Evolutionary conservation across 805 yeast species (phyloP), one percentile per base, ranked within the genome.

Genomic region (Cyberlindnera meyerae): DNA sequence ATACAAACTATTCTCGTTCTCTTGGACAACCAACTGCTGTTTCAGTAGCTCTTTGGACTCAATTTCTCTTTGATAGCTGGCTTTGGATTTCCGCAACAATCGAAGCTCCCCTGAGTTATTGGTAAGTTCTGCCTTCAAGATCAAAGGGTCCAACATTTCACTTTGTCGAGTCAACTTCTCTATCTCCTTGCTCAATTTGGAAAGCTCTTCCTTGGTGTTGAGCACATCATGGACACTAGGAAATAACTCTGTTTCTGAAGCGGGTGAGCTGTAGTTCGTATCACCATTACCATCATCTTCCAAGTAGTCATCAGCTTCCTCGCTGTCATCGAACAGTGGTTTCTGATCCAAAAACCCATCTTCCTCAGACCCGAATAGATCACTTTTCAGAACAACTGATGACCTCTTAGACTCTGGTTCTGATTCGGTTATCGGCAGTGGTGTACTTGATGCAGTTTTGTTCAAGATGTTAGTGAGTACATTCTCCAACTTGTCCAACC

Each of bases 11-110:
- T 81, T 83, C 27, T 83, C 90, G 49, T 75, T 81, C 45, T 86
- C 94, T 52, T 85, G 95, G 2, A 88, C 84, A 34, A 82, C 73
- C 48, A 77, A 80, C 54, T 85, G 96, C 45, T 86, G 95, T 42
- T 75, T 75, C 43, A 82, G 82, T 24, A 83, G 62, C 50, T 84
- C 89, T 47, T 82, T 83, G 3, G 77, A 56, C 33, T 75, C 75
- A n/a, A 87, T 69, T 51, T 89, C 97, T 42, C 82, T 66, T 24
- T 73, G 74, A 39, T 87, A 66, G 39, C 86, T 76, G 12, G 70
- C 47, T 32, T 75, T 73, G 0, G 96, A 87, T 49, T 80, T 82
- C 33, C 64, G 66, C 45, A 90, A 60, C 31, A 88, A 70, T 39
- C 79, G 72, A 33, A 83, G 61, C 52, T 88, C 93, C 5, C 77